Evolutionary conservation across 2,329 filamentous ascomycete species (phyloP), one percentile per base, ranked within the genome.

Genomic region (Rasamsonia emersonii): DNA sequence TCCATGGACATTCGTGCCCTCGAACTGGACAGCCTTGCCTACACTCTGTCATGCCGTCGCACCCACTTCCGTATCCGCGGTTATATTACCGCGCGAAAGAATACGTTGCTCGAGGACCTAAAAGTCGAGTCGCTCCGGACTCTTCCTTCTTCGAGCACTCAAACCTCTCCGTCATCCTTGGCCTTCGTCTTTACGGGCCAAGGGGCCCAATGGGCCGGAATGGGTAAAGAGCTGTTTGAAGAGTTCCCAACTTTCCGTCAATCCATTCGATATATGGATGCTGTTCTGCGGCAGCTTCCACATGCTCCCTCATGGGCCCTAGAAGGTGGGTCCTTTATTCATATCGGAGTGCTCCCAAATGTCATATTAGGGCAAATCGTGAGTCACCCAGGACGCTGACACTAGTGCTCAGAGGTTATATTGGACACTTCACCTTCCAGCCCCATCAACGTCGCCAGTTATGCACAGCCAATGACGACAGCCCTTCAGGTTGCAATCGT

Each of bases 371-470:
- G 32, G 15, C 37, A 44, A 28, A 28, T 44, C 7, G 13, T 11
- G 5, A 32, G 21, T 11, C 14, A 65, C 33, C 59, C 63, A 1
- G 57, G 23, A 32, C 11, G 14, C 24, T 18, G 14, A 33, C 17
- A 33, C 3, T 15, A 10, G 26, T 17, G 9, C 5, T 28, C 4
- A 10, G 34, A n/a, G n/a, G n/a, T n/a, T n/a, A n/a, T n/a, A n/a
- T n/a, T n/a, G n/a, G n/a, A n/a, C n/a, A n/a, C n/a, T n/a, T n/a
- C n/a, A n/a, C n/a, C n/a, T n/a, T n/a, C n/a, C n/a, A n/a, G n/a
- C n/a, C n/a, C n/a, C n/a, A n/a, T n/a, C n/a, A n/a, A n/a, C n/a
- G n/a, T n/a, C n/a, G n/a, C n/a, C n/a, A n/a, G n/a, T n/a, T n/a
- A n/a, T 17, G 37, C 24, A 18, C 44, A 49, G 31, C 37, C 36